Evolutionary conservation across 139 green algal genomes (phyloP).

Genomic region (Chlorella sp.): DNA sequence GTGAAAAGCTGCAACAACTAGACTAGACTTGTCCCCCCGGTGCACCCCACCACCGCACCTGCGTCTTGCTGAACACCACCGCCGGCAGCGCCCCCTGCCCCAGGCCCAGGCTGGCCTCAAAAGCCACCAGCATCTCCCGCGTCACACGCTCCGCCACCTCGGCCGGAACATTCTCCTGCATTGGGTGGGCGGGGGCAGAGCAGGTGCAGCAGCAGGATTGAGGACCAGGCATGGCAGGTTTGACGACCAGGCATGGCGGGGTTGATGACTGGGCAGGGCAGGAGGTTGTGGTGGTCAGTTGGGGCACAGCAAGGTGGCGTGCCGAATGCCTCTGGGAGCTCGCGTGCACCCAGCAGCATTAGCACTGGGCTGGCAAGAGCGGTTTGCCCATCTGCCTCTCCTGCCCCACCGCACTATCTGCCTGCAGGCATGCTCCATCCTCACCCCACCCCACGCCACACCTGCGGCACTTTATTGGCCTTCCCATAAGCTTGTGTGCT

Average conservation of each 20-base stretch:
- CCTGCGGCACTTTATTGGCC: constrained; percentile 49
- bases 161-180: constrained; percentile 69
- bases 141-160: constrained; percentile 63
- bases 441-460: background rate
- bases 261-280: background rate
- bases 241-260: background rate
- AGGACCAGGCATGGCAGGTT: background rate
- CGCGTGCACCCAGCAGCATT: too few species aligned
- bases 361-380: too few species aligned
- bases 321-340: too few species aligned
- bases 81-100: constrained; percentile 12
- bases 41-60: background rate
- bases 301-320: background rate
- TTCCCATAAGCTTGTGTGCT: constrained; percentile 74
- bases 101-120: constrained; percentile 47
- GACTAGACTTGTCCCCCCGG: too few species aligned
- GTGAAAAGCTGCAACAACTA: too few species aligned
- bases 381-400: too few species aligned
- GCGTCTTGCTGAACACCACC: constrained; percentile 32
- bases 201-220: background rate
- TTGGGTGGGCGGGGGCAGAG: background rate
- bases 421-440: too few species aligned
- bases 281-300: background rate
- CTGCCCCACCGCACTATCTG: too few species aligned
- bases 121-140: constrained; percentile 59